These are phyloP conservation scores for Metschnikowia sp. DNA, from an alignment of 805 yeast genomes.

Conservation along the genomic window DNA sequence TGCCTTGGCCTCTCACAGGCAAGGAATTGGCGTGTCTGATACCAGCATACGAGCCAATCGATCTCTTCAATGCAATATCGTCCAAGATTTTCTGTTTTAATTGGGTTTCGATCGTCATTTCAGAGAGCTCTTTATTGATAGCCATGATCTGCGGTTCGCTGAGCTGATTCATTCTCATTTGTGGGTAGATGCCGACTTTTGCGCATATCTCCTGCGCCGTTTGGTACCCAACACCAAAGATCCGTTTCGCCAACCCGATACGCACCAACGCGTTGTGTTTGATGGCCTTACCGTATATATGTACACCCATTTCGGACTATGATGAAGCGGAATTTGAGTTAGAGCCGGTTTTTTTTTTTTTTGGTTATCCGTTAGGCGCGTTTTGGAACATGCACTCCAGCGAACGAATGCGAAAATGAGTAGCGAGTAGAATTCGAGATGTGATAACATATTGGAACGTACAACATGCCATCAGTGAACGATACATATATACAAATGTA, in stretches of 20 bases:
- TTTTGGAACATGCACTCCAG: background rate
- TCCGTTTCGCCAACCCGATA: conserved; percentile 70
- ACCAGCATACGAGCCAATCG: conserved; percentile 84
- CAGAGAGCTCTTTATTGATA: conserved; percentile 82
- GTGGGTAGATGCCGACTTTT: conserved; percentile 85
- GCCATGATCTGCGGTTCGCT: conserved; percentile 83
- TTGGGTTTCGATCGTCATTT: conserved; percentile 77
- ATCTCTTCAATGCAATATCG: conserved; percentile 74
- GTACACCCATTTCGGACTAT: conserved; percentile 35
- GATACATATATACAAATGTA: no score
- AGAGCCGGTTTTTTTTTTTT: no score
- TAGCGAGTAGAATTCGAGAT: no score
- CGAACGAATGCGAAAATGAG: no score
- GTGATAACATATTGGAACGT: no score
- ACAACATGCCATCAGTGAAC: no score
- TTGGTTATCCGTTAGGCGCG: background rate
- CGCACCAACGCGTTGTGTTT: conserved; percentile 41
- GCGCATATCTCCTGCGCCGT: conserved; percentile 79
- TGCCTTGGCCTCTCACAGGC: conserved; percentile 75
- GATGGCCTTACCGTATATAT: conserved; percentile 43
- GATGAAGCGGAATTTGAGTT: background rate
- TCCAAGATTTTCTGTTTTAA: conserved; percentile 69
- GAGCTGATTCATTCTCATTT: conserved; percentile 91
- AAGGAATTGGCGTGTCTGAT: conserved; percentile 79
- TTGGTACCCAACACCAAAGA: conserved; percentile 80